Evolutionary conservation across 495 filamentous ascomycete species (phyloP), one percentile per base, ranked within the genome.

Genomic region (Aspergillus conjunctus): DNA sequence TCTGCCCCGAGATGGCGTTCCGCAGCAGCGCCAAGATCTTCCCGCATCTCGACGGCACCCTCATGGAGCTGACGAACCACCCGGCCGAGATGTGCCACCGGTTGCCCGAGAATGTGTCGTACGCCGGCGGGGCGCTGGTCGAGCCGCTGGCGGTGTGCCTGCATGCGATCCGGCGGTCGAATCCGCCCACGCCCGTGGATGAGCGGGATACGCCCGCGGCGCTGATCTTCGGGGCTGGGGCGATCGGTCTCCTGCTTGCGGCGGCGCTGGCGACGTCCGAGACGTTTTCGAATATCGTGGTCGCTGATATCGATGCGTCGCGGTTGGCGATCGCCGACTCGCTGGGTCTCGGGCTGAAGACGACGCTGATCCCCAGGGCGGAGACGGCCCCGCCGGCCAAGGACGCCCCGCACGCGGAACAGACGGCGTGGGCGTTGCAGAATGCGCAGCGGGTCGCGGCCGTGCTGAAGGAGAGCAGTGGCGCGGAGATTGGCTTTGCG

Each of bases 81-180:
- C 90, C 90, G 0, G 89, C 86, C 8, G 74, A 71, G 26, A 64
- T 75, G 64, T 68, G 68, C 59, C 66, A 76, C 59, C 86, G 83
- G 58, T 78, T 96, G 0, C 91, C 91, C 0, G 73, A 79, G 0
- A 63, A 64, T 10, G 79, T 93, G 3, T 83, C 86, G 3, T 80
- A 87, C 41, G 85, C 86, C 20, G 79, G 87, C 15, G 91, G 90
- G 39, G 91, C 91, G 1, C 71, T 96, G 2, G 79, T 89, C 21
- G 91, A 96, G 68, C 91, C 91, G 7, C 74, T 96, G 3, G 82
- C 87, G 3, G 91, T 96, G 12, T 91, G 88, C 10, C 79, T 93
- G 43, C 91, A 96, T 68, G 91, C 88, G 2, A 77, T 83, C 2
- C 77, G 83, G 3, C 80, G 90, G 53, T 88, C 87, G 22, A 48